Conservation (phyloP, 2,329 filamentous ascomycete species). For the Aspergillus neoniger region DNA sequence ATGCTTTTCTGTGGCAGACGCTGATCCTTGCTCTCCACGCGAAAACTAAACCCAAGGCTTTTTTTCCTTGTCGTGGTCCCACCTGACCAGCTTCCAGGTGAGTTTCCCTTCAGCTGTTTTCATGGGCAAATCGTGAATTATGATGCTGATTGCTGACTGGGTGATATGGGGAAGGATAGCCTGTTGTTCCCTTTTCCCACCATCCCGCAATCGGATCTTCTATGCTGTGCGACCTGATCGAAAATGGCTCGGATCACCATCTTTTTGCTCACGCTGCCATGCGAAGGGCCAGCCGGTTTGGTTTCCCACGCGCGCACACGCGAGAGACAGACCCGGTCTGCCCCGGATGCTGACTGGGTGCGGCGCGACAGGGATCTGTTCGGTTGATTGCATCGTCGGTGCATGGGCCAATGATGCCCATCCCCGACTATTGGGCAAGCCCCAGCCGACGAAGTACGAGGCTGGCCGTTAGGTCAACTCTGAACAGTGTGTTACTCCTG, state of each 20-base stretch:
- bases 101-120: no score
- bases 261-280: not conserved
- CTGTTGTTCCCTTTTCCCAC: not conserved
- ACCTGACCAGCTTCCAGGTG: not conserved
- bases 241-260: not conserved
- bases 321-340: not conserved
- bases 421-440: not conserved
- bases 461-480: not conserved
- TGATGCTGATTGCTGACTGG: no score
- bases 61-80: not conserved
- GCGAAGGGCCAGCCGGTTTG: no score
- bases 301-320: not conserved
- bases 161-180: not conserved
- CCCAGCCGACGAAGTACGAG: not conserved
- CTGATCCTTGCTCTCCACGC: slow-evolving; percentile 26
- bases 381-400: slow-evolving; percentile 5
- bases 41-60: slow-evolving; percentile 8
- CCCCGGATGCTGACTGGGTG: not conserved
- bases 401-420: not conserved
- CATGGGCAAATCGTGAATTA: no score
- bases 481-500: no score
- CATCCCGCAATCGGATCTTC: not conserved
- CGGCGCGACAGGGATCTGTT: not conserved
- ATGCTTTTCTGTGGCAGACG: slow-evolving; percentile 6
- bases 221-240: not conserved